Evolutionary conservation across 768 basidiomycete species (phyloP).

Genomic region (Agaricus blazei): DNA sequence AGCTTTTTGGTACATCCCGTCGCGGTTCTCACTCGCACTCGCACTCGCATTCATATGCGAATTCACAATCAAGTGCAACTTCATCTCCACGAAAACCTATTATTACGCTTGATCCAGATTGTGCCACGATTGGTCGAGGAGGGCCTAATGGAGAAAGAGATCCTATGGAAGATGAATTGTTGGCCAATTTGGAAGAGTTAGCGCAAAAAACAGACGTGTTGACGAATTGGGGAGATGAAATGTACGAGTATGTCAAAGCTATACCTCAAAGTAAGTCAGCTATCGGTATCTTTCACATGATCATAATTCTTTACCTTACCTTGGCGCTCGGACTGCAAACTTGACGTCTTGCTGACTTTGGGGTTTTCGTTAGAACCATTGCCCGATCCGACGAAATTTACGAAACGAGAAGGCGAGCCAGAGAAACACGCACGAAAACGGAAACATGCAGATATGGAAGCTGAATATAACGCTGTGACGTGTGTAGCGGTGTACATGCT

Average conservation of each 20-base stretch:
- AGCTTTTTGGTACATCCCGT: constrained; percentile 58
- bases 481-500: constrained; percentile 89
- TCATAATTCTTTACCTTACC: no score
- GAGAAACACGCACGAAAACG: constrained; percentile 65
- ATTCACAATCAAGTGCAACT: constrained; percentile 26
- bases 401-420: constrained; percentile 63
- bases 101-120: constrained; percentile 38
- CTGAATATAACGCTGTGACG: constrained; percentile 79
- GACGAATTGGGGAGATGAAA: constrained; percentile 91
- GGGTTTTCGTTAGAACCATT: constrained; percentile 54
- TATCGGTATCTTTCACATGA: neutral
- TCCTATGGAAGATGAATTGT: constrained; percentile 77
- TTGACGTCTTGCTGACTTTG: neutral
- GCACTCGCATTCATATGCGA: constrained; percentile 11
- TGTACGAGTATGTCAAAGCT: constrained; percentile 85
- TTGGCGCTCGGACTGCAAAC: no score
- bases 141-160: constrained; percentile 40
- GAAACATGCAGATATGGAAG: constrained; percentile 71
- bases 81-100: constrained; percentile 58
- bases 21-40: constrained; percentile 25
- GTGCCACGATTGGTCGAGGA: constrained; percentile 12
- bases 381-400: constrained; percentile 74
- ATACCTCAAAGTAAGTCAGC: constrained; percentile 69
- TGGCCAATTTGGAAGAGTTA: constrained; percentile 78
- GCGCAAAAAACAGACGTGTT: constrained; percentile 96